A percentile compares a stretch with the other conserved stretches of the same genome.
These are phyloP conservation scores for Fonsecaea pugnacius DNA, from an alignment of 2,329 filamentous ascomycete genomes.

Conservation along the genomic window DNA sequence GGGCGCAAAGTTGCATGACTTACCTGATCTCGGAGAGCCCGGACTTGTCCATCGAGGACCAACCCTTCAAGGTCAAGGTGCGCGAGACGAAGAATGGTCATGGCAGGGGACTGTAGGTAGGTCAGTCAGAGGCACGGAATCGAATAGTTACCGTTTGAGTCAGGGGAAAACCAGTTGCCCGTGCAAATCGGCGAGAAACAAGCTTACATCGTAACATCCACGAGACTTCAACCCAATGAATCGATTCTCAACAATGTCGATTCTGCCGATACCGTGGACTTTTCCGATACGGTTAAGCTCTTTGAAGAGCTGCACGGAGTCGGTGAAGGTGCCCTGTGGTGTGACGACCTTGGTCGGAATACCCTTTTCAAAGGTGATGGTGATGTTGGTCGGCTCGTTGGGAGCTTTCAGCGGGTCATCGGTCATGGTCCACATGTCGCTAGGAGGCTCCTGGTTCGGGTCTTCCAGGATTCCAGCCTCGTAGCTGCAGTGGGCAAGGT, in stretches of 20 bases:
- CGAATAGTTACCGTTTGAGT: neutral
- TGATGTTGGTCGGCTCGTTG: constrained; percentile 72
- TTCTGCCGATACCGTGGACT: constrained; percentile 61
- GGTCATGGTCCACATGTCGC: constrained; percentile 80
- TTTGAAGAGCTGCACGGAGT: constrained; percentile 73
- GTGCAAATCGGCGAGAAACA: neutral
- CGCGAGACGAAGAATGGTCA: constrained; percentile 61
- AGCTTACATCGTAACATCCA: constrained; percentile 71
- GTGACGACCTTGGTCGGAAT: constrained; percentile 70
- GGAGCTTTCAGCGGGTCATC: constrained; percentile 51
- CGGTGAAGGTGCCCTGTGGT: constrained; percentile 66
- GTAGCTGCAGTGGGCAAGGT: constrained; percentile 68
- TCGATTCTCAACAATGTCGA: constrained; percentile 83
- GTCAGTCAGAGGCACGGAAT: neutral
- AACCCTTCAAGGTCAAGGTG: constrained; percentile 69
- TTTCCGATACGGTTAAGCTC: constrained; percentile 61
- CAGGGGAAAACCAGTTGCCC: constrained; percentile 52
- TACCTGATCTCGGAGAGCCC: constrained; percentile 67
- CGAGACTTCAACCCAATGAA: constrained; percentile 80
- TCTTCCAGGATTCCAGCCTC: constrained; percentile 75
- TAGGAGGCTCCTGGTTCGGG: constrained; percentile 63
- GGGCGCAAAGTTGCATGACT: neutral
- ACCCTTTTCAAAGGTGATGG: constrained; percentile 73
- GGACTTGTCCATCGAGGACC: constrained; percentile 70
- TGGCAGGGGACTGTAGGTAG: constrained; percentile 27